Evolutionary conservation across 768 basidiomycete genomes (phyloP), one percentile per base, ranked within the genome.

Genomic region (Leucosporidium creatinivorum): DNA sequence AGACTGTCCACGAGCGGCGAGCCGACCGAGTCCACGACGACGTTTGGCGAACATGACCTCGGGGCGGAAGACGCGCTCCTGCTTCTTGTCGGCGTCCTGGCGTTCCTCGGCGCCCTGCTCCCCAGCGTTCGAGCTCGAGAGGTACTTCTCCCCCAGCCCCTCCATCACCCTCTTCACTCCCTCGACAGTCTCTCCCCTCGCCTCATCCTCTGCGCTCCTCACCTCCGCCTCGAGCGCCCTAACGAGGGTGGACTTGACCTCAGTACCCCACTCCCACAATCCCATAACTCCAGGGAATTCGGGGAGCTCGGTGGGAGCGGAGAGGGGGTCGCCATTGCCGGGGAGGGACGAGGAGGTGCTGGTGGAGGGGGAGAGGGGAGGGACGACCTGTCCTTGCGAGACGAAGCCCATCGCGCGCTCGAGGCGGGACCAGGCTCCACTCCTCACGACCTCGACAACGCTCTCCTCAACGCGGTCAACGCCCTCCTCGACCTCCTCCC

Each of bases 41-140:
- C 81, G 82, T 52, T 83, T 78, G 63, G 84, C 85, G 80, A 98
- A 99, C 96, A 99, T 98, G 19, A 91, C 94, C 76, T 94, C 89
- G n/a, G 94, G 91, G 81, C 90, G 86, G 82, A 99, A 99, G 18
- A 94, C 85, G 31, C 91, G 83, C 64, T 85, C 83, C 58, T 85
- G 85, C 10, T 30, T 61, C 55, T 39, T 17, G 23, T 23, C 12
- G 33, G 31, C 9, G 30, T 52, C 49, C 21, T 48, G 39, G 55
- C 9, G 28, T 5, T 60, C 58, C 28, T 65, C 55, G 33, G 6
- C 12, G 33, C 33, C 39, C 15, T 44, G 39, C 39, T 44, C 39
- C 39, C 39, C 39, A 28, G 91, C 90, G 65, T 86, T 88, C 60
- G 83, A 83, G 1, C 89, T 89, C 21, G 80, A 79, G 1, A 99